Percentiles rank a stretch among this genome's conserved stretches.
phyloP scores from a whole-genome alignment of 305 asterid species.

The Fraxinus angustifolia region DNA sequence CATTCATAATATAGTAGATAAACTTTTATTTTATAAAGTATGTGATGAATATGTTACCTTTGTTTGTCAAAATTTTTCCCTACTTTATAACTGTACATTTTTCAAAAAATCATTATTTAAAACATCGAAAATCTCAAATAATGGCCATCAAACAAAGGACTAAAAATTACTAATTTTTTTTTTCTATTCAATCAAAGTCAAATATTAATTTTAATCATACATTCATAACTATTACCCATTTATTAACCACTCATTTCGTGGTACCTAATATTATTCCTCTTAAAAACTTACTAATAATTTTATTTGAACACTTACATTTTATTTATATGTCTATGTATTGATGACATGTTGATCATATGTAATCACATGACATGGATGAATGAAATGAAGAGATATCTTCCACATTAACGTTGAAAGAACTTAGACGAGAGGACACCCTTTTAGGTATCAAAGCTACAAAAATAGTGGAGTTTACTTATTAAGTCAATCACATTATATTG shows the following conservation, averaged over 20 bases:
- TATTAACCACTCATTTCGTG: background rate
- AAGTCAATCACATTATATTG: no score
- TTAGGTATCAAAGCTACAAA: background rate
- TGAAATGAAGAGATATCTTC: background rate
- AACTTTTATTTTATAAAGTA: no score
- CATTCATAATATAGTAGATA: background rate
- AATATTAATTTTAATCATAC: no score
- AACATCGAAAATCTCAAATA: no score
- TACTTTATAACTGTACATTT: no score
- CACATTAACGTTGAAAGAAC: background rate
- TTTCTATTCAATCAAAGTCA: no score
- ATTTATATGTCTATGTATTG: background rate
- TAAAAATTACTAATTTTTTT: background rate
- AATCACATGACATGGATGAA: background rate
- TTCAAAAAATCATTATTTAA: no score
- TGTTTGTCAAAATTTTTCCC: background rate
- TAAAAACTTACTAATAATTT: background rate
- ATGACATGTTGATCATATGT: background rate
- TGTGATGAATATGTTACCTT: background rate
- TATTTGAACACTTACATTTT: background rate
- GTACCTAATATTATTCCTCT: background rate
- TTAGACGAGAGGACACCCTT: no score
- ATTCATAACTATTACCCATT: background rate
- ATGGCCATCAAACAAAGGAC: no score
- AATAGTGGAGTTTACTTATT: background rate